These are phyloP conservation scores for Arxiozyma telluris DNA, from an alignment of 1,139 yeast species.

Conservation along the genomic window DNA sequence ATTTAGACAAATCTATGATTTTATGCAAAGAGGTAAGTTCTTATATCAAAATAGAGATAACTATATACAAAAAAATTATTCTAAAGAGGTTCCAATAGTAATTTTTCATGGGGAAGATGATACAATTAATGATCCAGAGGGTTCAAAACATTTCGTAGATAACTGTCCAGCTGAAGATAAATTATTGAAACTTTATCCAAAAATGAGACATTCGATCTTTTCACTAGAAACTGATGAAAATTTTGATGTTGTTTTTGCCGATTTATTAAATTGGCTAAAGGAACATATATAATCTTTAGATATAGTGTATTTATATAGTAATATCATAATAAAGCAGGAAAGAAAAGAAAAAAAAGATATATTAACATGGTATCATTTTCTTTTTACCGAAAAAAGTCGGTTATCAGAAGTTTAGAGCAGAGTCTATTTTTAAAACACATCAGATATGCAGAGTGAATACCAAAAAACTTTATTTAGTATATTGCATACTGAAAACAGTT, in stretches of 20 bases:
- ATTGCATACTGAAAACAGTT: too few species aligned
- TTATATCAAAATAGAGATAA: constrained; percentile 21
- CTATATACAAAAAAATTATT: constrained; percentile 40
- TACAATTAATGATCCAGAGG: constrained; percentile 47
- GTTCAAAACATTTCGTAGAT: constrained; percentile 41
- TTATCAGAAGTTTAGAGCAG: too few species aligned
- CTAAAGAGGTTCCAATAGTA: constrained; percentile 39
- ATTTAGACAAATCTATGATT: constrained; percentile 50
- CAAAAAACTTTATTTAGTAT: too few species aligned
- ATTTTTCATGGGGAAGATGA: constrained; percentile 49
- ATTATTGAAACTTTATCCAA: constrained; percentile 31
- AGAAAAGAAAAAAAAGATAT: too few species aligned
- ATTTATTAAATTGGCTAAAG: constrained; percentile 19
- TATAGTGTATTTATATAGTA: not conserved
- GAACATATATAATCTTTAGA: not conserved
- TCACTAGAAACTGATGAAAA: constrained; percentile 24
- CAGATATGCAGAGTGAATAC: too few species aligned
- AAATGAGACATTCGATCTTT: constrained; percentile 31
- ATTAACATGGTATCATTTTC: too few species aligned
- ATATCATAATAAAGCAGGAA: not conserved
- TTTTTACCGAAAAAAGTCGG: too few species aligned
- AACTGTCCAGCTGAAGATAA: constrained; percentile 29
- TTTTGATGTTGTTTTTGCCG: constrained; percentile 17
- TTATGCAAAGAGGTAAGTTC: constrained; percentile 37
- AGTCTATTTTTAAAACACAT: too few species aligned